Conservation (phyloP, 1,284 basidiomycete genomes). For the Ganoderma multipileum region DNA sequence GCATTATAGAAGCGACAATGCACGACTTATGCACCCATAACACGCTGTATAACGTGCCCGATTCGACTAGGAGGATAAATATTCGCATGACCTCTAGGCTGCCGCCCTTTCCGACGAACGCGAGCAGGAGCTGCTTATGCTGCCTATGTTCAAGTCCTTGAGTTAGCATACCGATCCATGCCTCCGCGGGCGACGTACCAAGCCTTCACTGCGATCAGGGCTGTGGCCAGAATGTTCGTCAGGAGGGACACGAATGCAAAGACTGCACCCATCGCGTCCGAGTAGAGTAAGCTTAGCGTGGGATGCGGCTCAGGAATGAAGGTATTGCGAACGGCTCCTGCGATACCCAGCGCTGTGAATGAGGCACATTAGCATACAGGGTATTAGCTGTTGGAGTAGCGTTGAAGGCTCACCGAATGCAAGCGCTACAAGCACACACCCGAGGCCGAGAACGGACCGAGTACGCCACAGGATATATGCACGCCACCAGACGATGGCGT, state of each 20-base stretch:
- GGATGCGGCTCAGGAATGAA: neutral
- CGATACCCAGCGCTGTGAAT: neutral
- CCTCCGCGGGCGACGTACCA: neutral
- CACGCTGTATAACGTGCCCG: neutral
- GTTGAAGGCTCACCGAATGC: neutral
- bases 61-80: neutral
- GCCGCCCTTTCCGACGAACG: neutral
- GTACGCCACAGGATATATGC: constrained; percentile 1
- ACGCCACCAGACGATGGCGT: neutral
- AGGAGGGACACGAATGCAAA: neutral
- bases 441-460: neutral
- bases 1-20: neutral
- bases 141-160: neutral
- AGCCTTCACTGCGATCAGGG: neutral
- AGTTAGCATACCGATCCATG: neutral
- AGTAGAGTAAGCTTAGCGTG: neutral
- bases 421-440: neutral
- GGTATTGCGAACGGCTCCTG: neutral
- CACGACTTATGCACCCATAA: constrained; percentile 6
- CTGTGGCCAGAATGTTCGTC: neutral
- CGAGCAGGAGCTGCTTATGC: neutral
- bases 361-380: neutral
- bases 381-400: no score
- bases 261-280: neutral
- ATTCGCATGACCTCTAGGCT: neutral